Percentiles rank a stretch among this genome's conserved stretches.
These are phyloP conservation scores for Wallacemonas rigidus DNA, from an alignment of 208 protist genomes.

Conservation along the genomic window DNA sequence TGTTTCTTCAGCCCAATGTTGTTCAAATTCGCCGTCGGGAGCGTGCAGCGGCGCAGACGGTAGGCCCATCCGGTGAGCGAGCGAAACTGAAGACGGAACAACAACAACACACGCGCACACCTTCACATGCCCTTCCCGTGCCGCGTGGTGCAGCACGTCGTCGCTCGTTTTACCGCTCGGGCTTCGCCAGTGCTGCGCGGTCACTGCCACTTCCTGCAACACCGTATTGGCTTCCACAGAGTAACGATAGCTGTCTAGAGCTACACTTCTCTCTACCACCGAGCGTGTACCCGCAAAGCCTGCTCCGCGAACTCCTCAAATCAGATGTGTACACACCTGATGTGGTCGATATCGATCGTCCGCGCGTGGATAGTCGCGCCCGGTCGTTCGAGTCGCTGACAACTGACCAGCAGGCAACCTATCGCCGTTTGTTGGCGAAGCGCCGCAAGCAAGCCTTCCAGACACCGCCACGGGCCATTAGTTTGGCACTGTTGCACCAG, in stretches of 20 bases:
- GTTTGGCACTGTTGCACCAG: conserved; percentile 78
- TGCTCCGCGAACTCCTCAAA: conserved; percentile 85
- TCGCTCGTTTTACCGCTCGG: conserved; percentile 8
- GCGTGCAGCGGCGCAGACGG: conserved; percentile 20
- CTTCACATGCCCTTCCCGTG: conserved; percentile 21
- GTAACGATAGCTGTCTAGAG: conserved; percentile 60
- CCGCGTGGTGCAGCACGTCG: background rate
- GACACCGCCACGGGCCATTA: conserved; percentile 61
- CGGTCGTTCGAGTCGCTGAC: conserved; percentile 46
- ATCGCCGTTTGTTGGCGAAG: conserved; percentile 54
- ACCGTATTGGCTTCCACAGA: conserved; percentile 78
- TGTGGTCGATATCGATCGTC: conserved; percentile 68
- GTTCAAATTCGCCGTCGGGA: conserved; percentile 9
- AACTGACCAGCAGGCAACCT: conserved; percentile 52
- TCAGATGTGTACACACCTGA: conserved; percentile 82
- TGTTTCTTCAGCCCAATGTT: conserved; percentile 9
- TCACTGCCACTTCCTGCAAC: conserved; percentile 33
- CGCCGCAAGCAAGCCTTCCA: conserved; percentile 64
- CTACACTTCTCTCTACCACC: conserved; percentile 62
- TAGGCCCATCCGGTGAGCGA: background rate
- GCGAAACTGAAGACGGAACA: too few relatives aligned
- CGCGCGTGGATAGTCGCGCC: conserved; percentile 39
- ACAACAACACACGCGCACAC: conserved; percentile 3
- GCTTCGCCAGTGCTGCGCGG: conserved; percentile 6
- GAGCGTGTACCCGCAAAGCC: conserved; percentile 73